phyloP scores from a whole-genome alignment of 768 basidiomycete species.

The Agrocybe chaxingu region DNA sequence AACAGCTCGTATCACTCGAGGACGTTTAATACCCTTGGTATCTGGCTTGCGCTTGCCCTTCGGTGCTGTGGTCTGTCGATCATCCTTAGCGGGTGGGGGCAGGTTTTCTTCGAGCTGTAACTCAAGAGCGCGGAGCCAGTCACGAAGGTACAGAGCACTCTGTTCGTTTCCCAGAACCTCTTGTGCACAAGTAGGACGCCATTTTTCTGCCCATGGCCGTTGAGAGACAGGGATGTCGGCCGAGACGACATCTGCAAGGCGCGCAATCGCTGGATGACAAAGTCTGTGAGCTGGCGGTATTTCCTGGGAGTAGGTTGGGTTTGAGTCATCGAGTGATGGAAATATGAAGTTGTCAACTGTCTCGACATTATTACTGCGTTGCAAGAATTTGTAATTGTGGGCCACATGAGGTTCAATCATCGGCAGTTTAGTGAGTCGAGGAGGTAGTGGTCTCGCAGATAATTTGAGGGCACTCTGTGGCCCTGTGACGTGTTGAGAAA shows the following conservation, averaged over 20 bases:
- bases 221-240: slow-evolving; percentile 24
- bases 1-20: slow-evolving; percentile 56
- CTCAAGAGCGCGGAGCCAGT: slow-evolving; percentile 76
- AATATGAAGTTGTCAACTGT: slow-evolving; percentile 1
- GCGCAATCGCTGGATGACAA: slow-evolving; percentile 51
- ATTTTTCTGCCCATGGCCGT: slow-evolving; percentile 70
- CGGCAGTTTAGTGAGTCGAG: neutral
- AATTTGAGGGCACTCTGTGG: slow-evolving; percentile 34
- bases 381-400: slow-evolving; percentile 9
- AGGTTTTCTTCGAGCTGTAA: slow-evolving; percentile 40
- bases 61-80: slow-evolving; percentile 4
- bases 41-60: slow-evolving; percentile 24
- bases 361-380: slow-evolving; percentile 4
- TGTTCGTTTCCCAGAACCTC: slow-evolving; percentile 79
- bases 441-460: neutral
- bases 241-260: slow-evolving; percentile 24
- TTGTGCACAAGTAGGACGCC: slow-evolving; percentile 68
- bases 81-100: slow-evolving; percentile 9
- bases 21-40: slow-evolving; percentile 48
- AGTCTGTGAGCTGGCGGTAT: slow-evolving; percentile 28
- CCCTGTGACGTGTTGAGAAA: slow-evolving; percentile 62
- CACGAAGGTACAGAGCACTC: slow-evolving; percentile 66
- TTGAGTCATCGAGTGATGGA: slow-evolving; percentile 1
- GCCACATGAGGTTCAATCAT: neutral
- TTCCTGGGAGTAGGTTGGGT: slow-evolving; percentile 5